Base-by-base conservation (phyloP, 495 filamentous ascomycete species). In the Cercophora sp. region DNA sequence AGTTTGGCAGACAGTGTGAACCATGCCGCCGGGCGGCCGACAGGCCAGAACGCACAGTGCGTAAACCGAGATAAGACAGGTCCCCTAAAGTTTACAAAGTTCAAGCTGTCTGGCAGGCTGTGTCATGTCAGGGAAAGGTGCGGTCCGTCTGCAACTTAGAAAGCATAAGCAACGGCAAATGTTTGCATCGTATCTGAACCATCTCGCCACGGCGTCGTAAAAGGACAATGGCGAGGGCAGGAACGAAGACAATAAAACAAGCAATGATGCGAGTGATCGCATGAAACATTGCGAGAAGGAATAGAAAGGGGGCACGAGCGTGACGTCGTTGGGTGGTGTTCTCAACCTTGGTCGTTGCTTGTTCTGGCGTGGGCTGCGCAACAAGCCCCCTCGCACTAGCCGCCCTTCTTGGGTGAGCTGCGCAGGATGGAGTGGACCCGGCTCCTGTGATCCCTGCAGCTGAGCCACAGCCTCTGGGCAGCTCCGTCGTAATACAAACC, bases 401-500 rank as follows among this genome's bases (percentile, higher is more conserved):
- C 47, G 32, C 47, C 47, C 11, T 24, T 39, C 11, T 11, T 47
- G 25, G 44, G 26, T 15, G 13, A 18, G 26, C 4, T 10, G 15
- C n/a, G 27, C 44, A 27, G n/a, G 2, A n/a, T 5, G n/a, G 31
- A 20, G 40, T 43, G 40, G 40, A 23, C 16, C 19, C 37, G 36
- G n/a, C 15, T 13, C 10, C 48, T 19, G 47, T 22, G 20, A 41
- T 31, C 48, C 47, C 47, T 50, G 44, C 44, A 22, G 47, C 32
- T 41, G 24, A 51, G 48, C 34, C 48, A 29, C 48, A 40, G 29
- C 37, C 13, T 9, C 15, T 16, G 13, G 11, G 9, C 22, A 16
- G 24, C 23, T 19, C 31, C 35, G 18, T 48, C 45, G 46, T 48
- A 51, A 51, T 51, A 51, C 48, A 51, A 51, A 51, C 48, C 26